Conservation (phyloP, 805 yeast species). For the Alloascoidea africana region DNA sequence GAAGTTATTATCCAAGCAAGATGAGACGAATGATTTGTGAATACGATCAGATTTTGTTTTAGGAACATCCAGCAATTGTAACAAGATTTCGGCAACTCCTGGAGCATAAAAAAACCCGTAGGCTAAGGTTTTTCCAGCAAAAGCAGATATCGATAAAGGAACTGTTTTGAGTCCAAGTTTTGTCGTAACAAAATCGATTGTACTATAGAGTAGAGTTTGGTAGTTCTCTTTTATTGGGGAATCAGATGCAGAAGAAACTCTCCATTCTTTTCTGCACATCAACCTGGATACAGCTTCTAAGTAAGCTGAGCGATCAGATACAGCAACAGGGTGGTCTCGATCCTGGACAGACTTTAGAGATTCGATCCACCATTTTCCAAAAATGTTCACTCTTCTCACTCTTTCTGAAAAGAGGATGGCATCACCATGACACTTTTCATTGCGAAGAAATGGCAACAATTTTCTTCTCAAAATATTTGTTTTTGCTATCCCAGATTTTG, state of each 20-base stretch:
- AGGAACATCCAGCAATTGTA: conserved; percentile 14
- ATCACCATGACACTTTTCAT: conserved; percentile 9
- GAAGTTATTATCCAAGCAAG: background rate
- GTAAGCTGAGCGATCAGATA: conserved; percentile 22
- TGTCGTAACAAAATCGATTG: conserved; percentile 35
- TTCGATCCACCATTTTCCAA: conserved; percentile 8
- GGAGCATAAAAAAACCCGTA: conserved; percentile 41
- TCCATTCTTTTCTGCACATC: conserved; percentile 23
- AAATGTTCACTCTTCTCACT: conserved; percentile 4
- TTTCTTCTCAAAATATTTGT: conserved; percentile 26
- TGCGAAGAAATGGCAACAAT: conserved; percentile 22
- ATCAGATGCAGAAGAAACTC: conserved; percentile 5
- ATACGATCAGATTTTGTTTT: conserved; percentile 14
- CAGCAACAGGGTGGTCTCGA: conserved; percentile 12
- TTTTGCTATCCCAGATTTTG: conserved; percentile 16
- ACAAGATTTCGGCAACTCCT: conserved; percentile 29
- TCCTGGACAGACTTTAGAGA: conserved; percentile 13
- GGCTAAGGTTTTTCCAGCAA: conserved; percentile 58
- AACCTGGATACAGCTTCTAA: conserved; percentile 23
- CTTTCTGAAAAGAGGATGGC: background rate
- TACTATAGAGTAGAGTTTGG: conserved; percentile 24
- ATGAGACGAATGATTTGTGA: conserved; percentile 6
- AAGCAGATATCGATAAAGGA: conserved; percentile 44
- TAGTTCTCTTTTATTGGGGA: conserved; percentile 6
- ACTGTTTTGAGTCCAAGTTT: conserved; percentile 33